Percentiles rank a stretch among this genome's conserved stretches.
phyloP scores from a whole-genome alignment of 805 yeast genomes.

The Wickerhamiella azymoides region DNA sequence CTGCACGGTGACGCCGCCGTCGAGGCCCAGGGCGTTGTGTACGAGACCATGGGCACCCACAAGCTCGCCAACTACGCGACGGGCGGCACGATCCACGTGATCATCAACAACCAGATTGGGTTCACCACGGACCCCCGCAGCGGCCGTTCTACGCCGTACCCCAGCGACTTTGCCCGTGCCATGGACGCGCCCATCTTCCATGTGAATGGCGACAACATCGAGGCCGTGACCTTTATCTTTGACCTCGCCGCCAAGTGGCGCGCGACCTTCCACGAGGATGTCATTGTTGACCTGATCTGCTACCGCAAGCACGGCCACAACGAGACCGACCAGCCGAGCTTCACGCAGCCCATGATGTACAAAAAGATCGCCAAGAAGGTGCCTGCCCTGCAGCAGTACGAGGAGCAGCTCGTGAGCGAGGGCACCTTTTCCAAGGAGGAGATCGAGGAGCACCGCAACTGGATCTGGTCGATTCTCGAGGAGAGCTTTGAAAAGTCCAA shows the following conservation, averaged over 20 bases:
- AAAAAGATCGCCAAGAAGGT: constrained; percentile 76
- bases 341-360: constrained; percentile 98
- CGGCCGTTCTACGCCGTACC: constrained; percentile 95
- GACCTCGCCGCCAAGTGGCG: constrained; percentile 98
- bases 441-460: constrained; percentile 86
- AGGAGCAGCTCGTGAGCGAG: constrained; percentile 64
- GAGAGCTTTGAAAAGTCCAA: constrained; percentile 85
- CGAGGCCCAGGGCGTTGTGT: constrained; percentile 97
- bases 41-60: constrained; percentile 94
- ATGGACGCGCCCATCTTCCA: constrained; percentile 98
- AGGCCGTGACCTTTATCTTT: constrained; percentile 80
- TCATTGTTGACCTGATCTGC: constrained; percentile 91
- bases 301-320: constrained; percentile 98
- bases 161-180: constrained; percentile 93
- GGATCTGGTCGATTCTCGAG: constrained; percentile 95
- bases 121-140: constrained; percentile 98
- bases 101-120: constrained; percentile 97
- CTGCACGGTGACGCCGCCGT: constrained; percentile 99
- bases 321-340: constrained; percentile 98
- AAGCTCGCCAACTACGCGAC: constrained; percentile 89
- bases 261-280: constrained; percentile 91
- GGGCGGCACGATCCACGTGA: constrained; percentile 96
- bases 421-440: constrained; percentile 83
- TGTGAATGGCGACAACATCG: constrained; percentile 96
- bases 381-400: constrained; percentile 76